Evolutionary conservation across 148 eudicot species (phyloP).

Genomic region (Rhododendron ferrugineum): DNA sequence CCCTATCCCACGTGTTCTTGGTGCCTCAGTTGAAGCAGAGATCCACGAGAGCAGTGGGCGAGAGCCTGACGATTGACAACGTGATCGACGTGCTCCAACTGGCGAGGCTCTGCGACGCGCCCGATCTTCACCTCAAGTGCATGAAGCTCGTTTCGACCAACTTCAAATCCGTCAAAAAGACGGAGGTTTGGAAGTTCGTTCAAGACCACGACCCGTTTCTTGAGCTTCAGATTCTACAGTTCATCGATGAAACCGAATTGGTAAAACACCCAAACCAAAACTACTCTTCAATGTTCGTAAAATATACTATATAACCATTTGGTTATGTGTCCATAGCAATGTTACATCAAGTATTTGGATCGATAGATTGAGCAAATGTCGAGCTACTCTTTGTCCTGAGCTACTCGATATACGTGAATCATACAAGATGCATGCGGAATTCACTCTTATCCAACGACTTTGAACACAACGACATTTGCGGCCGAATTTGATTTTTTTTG

Average conservation of each 20-base stretch:
- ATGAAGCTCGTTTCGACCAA: conserved; percentile 53
- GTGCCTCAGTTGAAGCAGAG: conserved; percentile 79
- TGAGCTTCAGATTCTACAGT: conserved; percentile 83
- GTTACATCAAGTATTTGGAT: neutral
- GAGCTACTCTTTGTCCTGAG: too few relatives aligned
- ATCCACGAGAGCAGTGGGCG: conserved; percentile 56
- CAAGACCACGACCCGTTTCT: conserved; percentile 72
- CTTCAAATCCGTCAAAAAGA: conserved; percentile 61
- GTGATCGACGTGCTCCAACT: conserved; percentile 85
- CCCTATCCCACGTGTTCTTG: conserved; percentile 76
- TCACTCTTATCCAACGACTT: neutral
- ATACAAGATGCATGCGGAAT: neutral
- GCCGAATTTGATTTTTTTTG: neutral
- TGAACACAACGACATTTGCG: neutral
- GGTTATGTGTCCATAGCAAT: neutral
- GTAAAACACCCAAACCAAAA: conserved; percentile 26
- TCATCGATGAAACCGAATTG: conserved; percentile 82
- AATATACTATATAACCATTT: too few relatives aligned
- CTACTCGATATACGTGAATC: neutral
- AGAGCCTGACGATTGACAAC: conserved; percentile 54
- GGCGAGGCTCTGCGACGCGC: conserved; percentile 79
- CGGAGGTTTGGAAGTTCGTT: conserved; percentile 82
- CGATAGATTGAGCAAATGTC: too few relatives aligned
- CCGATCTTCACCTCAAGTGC: conserved; percentile 70
- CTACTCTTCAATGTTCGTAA: neutral